phyloP scores from a whole-genome alignment of 139 green algal genomes.

The Chara braunii region DNA sequence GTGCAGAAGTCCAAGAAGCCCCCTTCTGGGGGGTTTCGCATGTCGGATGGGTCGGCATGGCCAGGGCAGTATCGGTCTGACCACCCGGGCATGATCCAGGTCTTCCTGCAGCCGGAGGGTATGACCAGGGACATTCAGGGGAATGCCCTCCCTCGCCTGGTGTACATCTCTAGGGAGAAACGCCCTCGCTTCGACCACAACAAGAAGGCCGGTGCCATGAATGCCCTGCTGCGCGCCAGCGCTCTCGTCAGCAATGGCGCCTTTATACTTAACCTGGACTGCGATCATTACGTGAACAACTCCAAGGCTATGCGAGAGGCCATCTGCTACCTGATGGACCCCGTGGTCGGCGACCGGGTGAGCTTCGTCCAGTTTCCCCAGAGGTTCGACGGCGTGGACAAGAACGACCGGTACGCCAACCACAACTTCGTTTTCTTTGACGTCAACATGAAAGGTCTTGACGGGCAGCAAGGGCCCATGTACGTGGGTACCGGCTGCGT shows the following conservation, averaged over 20 bases:
- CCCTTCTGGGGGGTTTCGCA: slow-evolving; percentile 25
- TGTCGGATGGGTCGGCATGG: slow-evolving; percentile 29
- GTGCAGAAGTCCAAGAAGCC: slow-evolving; percentile 8
- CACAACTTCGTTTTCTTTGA: slow-evolving; percentile 42
- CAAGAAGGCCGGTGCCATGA: slow-evolving; percentile 44
- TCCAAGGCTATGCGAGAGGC: slow-evolving; percentile 28
- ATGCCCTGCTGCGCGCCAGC: slow-evolving; percentile 31
- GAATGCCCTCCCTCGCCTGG: slow-evolving; percentile 13
- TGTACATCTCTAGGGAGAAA: slow-evolving; percentile 40
- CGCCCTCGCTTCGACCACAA: slow-evolving; percentile 34
- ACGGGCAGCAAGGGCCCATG: slow-evolving; percentile 34
- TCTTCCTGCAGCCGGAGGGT: slow-evolving; percentile 38
- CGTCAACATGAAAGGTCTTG: slow-evolving; percentile 40
- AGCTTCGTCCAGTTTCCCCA: slow-evolving; percentile 41
- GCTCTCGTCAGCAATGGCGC: slow-evolving; percentile 33
- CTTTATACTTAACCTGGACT: slow-evolving; percentile 39
- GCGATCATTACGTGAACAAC: slow-evolving; percentile 44
- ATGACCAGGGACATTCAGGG: slow-evolving; percentile 23
- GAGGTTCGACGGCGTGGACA: slow-evolving; percentile 39
- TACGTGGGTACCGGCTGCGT: slow-evolving; percentile 44
- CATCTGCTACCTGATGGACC: slow-evolving; percentile 39
- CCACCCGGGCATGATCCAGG: slow-evolving; percentile 41
- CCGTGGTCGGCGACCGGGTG: slow-evolving; percentile 20
- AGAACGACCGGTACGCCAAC: slow-evolving; percentile 38
- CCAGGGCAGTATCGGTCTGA: slow-evolving; percentile 30